Evolutionary conservation across 73 alveolate genomes (phyloP), one percentile per base, ranked within the genome.

Genomic region (Paramecium pentaurelia): DNA sequence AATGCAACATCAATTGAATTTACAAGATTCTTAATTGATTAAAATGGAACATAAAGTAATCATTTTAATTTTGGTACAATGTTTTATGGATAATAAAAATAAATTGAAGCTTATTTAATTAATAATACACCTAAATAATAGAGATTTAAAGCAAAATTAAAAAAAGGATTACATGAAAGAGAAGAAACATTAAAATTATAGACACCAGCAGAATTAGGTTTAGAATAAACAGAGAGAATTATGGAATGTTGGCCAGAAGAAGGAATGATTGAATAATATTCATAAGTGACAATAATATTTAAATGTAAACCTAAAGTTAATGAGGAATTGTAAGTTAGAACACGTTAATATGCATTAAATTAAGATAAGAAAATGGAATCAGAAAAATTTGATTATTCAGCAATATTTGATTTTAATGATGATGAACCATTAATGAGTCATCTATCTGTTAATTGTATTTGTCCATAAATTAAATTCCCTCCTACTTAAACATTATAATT

Each of bases 1-100:
- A 98, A 98, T 71, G 99, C 99, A 2, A 98, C 99, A n/a, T 93
- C 98, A 77, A 99, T 97, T 0, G 99, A 97, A 49, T 98, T 97
- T 86, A 87, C 93, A 58, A 92, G 92, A 90, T 92, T 87, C 59
- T 42, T 93, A 2, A 92, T 93, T 3, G 96, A 94, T 34, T 71
- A 96, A 77, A 98, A 97, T 11, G 99, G 99, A 16, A 98, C 98
- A 2, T 95, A 97, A 75, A 97, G 94, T 80, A 96, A 97, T 44
- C 95, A 95, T 38, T 94, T 98, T 11, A 97, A 97, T 94, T 98
- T 98, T 86, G 99, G 99, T 0, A 94, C 98, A n/a, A 94, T 98
- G 85, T 98, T 97, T 93, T 97, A 96, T 96, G 99, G 99, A 12
- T 98, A 98, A 93, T 91, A 93, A 75, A 96, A 97, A 95, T 98